Conservation (phyloP, 768 basidiomycete species). For the Amanita molliuscula region DNA sequence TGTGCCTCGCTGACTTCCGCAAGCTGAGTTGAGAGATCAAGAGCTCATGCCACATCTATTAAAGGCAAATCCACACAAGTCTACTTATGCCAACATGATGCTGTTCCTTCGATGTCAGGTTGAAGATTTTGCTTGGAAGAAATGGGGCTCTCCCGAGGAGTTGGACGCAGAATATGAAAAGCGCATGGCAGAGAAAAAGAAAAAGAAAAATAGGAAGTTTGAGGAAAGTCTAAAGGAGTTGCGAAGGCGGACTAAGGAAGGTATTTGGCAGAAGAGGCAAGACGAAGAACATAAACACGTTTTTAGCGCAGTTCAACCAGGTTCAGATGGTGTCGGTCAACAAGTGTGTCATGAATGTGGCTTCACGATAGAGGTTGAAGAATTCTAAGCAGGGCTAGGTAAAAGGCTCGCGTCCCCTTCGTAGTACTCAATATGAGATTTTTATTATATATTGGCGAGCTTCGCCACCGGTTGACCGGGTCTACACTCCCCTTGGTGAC, state of each 20-base stretch:
- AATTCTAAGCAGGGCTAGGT: constrained; percentile 45
- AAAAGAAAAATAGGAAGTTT: constrained; percentile 90
- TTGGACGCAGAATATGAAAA: constrained; percentile 82
- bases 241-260: constrained; percentile 76
- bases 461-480: background rate
- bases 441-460: background rate
- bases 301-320: constrained; percentile 52
- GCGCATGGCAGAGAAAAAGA: constrained; percentile 72
- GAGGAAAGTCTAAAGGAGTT: constrained; percentile 83
- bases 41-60: constrained; percentile 88
- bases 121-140: constrained; percentile 94
- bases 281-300: constrained; percentile 85
- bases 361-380: constrained; percentile 84
- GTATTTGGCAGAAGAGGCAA: constrained; percentile 79
- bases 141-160: constrained; percentile 93
- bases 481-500: too few species aligned
- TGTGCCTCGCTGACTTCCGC: constrained; percentile 3
- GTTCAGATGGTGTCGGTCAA: constrained; percentile 41
- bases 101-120: constrained; percentile 89
- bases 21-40: constrained; percentile 91
- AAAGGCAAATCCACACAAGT: constrained; percentile 90
- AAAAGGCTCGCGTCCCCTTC: background rate
- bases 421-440: background rate
- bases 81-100: constrained; percentile 99
- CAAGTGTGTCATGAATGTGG: constrained; percentile 88